Base-by-base conservation (phyloP, 176 grass and related monocot species). In the Aegilops bicornis region DNA sequence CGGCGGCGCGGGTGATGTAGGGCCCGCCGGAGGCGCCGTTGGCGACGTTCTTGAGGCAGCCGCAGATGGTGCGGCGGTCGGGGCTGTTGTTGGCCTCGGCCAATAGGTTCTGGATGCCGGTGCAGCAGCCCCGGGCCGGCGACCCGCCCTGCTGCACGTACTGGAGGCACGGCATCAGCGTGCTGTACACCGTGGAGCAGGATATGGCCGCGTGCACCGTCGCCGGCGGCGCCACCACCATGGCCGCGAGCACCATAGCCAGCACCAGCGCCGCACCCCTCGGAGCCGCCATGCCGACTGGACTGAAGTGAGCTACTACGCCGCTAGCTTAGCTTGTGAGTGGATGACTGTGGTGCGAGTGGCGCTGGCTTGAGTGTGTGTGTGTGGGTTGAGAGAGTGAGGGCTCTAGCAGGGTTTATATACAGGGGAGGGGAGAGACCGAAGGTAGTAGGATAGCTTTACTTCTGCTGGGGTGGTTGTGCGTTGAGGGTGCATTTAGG, bases 41-140 rank as follows among this genome's bases (percentile, higher is more conserved):
- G 78, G 91, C 89, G 62, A 90, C 85, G 76, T 70, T 91, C 89
- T 93, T 91, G 65, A 93, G 87, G 78, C 91, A 93, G 77, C 80
- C 54, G 78, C 91, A 93, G 70, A 87, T 62, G 82, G 89, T 71
- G 73, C 86, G 85, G 45, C 91, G 88, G 89, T 91, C 91, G 0
- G 88, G 77, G 45, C 85, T 82, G 82, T 60, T 88, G 78, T 54
- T 17, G 25, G 91, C 91, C 52, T 37, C 14, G 13, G 24, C 0
- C 30, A 91, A 32, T 65, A 93, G 81, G 31, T 1, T n/a, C 64
- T 78, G 85, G 58, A 88, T 90, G 80, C 91, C 91, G 82, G 25
- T 27, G 86, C 91, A 93, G 89, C 91, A 93, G 0, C 8, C 17
- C 22, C 45, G 43, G 3, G 88, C 23, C 1, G 87, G 76, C 79